These are phyloP conservation scores for Botryosphaeria agaves DNA, from an alignment of 2,329 filamentous ascomycete species.

Conservation along the genomic window DNA sequence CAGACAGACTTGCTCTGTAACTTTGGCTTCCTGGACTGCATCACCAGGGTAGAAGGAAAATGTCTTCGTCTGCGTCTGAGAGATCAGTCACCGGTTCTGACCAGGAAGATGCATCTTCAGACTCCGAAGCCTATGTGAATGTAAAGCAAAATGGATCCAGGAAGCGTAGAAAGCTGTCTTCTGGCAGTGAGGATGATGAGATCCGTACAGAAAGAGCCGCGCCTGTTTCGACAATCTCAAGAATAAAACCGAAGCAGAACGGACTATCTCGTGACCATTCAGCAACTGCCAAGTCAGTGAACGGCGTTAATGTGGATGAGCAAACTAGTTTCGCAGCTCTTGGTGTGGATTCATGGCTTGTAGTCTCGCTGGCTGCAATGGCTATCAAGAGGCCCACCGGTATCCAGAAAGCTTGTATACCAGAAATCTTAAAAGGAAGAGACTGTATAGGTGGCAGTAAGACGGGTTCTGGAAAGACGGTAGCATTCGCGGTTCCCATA, in stretches of 20 bases:
- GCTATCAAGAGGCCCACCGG: slow-evolving; percentile 79
- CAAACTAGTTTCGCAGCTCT: slow-evolving; percentile 55
- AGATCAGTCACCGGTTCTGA: too few species aligned
- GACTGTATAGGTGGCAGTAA: slow-evolving; percentile 92
- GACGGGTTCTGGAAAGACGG: slow-evolving; percentile 93
- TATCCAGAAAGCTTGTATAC: slow-evolving; percentile 87
- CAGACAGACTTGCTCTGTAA: too few species aligned
- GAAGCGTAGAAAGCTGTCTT: slow-evolving; percentile 19
- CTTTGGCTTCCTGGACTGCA: too few species aligned
- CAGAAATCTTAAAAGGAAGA: slow-evolving; percentile 74
- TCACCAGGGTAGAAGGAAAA: too few species aligned
- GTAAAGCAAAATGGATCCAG: slow-evolving; percentile 16
- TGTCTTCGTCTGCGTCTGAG: too few species aligned
- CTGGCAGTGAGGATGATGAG: slow-evolving; percentile 4
- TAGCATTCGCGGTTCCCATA: slow-evolving; percentile 89
- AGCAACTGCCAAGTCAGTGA: slow-evolving; percentile 3
- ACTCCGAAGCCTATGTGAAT: too few species aligned
- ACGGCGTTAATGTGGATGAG: slow-evolving; percentile 7
- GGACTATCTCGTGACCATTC: slow-evolving; percentile 2
- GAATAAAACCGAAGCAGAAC: slow-evolving; percentile 16
- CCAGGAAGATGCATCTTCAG: too few species aligned
- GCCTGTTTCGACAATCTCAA: slow-evolving; percentile 12
- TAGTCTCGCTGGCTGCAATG: slow-evolving; percentile 57
- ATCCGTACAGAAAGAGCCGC: slow-evolving; percentile 2
- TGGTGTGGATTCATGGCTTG: slow-evolving; percentile 69